Evolutionary conservation across 1,139 yeast genomes (phyloP).

Genomic region (Pneumocystis carinii): DNA sequence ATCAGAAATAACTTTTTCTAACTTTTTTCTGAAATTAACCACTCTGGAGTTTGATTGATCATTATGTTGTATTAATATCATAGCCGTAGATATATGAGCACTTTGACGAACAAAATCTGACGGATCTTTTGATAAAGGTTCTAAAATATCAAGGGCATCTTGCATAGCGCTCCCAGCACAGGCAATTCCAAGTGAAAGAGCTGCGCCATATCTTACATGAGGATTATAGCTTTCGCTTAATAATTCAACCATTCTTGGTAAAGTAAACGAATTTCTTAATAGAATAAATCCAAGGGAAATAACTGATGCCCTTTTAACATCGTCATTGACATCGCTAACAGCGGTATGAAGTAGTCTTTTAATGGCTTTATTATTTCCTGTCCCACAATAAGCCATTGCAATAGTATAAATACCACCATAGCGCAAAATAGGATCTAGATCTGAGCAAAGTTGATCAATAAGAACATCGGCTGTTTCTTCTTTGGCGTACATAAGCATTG

Average conservation of each 20-base stretch:
- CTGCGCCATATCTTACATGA: slow-evolving; percentile 96
- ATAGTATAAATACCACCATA: slow-evolving; percentile 93
- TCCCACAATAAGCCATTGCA: slow-evolving; percentile 93
- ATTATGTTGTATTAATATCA: slow-evolving; percentile 88
- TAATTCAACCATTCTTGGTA: slow-evolving; percentile 87
- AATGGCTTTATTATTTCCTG: slow-evolving; percentile 79
- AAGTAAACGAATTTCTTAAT: slow-evolving; percentile 79
- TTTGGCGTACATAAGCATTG: slow-evolving; percentile 70
- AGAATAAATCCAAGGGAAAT: slow-evolving; percentile 85
- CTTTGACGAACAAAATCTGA: slow-evolving; percentile 98
- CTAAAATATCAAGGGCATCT: slow-evolving; percentile 81
- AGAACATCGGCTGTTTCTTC: slow-evolving; percentile 69
- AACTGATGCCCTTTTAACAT: slow-evolving; percentile 92
- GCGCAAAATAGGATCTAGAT: slow-evolving; percentile 73
- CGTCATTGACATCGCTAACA: slow-evolving; percentile 92
- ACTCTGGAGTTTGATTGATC: slow-evolving; percentile 74
- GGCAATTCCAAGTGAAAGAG: slow-evolving; percentile 89
- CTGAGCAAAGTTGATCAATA: slow-evolving; percentile 51
- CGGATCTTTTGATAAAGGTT: slow-evolving; percentile 83
- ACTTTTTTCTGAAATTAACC: slow-evolving; percentile 54
- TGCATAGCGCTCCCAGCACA: slow-evolving; percentile 90
- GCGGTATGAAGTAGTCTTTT: slow-evolving; percentile 79
- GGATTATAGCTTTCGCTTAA: slow-evolving; percentile 92
- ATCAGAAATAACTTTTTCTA: slow-evolving; percentile 60
- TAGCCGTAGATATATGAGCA: slow-evolving; percentile 80